These are phyloP conservation scores for Naganishia cerealis DNA, from an alignment of 1,284 basidiomycete genomes.

Conservation along the genomic window DNA sequence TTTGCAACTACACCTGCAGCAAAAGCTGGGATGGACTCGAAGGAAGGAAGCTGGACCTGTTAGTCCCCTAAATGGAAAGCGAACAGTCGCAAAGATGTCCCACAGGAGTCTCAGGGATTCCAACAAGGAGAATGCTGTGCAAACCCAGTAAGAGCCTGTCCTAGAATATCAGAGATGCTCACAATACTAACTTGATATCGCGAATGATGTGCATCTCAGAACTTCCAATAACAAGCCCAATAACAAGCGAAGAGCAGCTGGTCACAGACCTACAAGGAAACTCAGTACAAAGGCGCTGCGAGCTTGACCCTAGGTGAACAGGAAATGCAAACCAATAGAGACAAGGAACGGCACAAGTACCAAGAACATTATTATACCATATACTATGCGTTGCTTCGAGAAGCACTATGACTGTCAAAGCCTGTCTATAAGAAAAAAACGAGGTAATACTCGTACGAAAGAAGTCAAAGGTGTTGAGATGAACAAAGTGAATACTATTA, in stretches of 20 bases:
- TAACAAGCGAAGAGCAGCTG: not conserved
- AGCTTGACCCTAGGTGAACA: not conserved
- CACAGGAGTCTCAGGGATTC: not conserved
- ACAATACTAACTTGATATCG: not conserved
- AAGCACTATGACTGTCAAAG: not conserved
- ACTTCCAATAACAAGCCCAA: not conserved
- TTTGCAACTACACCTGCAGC: not conserved
- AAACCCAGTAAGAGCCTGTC: not conserved
- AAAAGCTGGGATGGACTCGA: slow-evolving; percentile 29
- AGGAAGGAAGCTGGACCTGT: slow-evolving; percentile 1
- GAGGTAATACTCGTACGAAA: too few relatives aligned
- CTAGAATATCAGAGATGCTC: not conserved
- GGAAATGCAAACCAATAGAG: not conserved
- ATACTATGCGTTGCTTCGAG: not conserved
- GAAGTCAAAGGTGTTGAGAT: too few relatives aligned
- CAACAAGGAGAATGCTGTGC: slow-evolving; percentile 10
- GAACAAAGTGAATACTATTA: not conserved
- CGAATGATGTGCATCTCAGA: not conserved
- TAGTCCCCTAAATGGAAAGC: not conserved
- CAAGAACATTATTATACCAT: slow-evolving; percentile 6
- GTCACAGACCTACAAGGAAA: slow-evolving; percentile 8
- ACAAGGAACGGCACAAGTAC: not conserved
- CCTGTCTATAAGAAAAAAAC: too few relatives aligned
- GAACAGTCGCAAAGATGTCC: not conserved
- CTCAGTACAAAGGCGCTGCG: slow-evolving; percentile 9